Base-by-base conservation (phyloP, 805 yeast genomes). In the Candida argentea region DNA sequence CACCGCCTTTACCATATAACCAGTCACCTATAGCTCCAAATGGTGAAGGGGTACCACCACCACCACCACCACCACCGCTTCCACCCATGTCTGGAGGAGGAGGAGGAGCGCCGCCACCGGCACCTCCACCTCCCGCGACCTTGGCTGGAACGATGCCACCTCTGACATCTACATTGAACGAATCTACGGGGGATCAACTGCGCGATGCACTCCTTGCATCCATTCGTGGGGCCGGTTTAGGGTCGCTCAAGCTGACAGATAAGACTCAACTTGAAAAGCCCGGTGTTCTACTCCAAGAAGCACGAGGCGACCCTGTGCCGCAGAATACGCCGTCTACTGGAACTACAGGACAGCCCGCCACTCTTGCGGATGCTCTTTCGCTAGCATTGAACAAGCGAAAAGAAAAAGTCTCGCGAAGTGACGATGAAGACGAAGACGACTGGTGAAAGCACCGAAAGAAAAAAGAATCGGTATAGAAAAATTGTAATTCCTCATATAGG, bases 171-270 rank as follows among this genome's bases (percentile, higher is more conserved):
- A 43, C 36, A 6, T 33, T 44, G 5, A 44, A 55, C 11, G 54
- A 42, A 26, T 45, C 48, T 4, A 27, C 40, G 10, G 73, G 57
- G 4, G 86, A 67, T 39, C 55, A 61, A 2, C 77, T 76, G 0
- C 63, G 94, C 41, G 94, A 82, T 50, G 94, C 94, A 0, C 63
- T 89, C 23, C 60, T 89, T 34, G 82, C 93, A 0, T 84, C 96
- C 1, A 89, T 89, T 40, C 67, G 95, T 41, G 73, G 77, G 21
- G 76, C 95, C 0, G 79, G 76, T 9, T 21, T 87, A 4, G 77
- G 79, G 0, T 44, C 72, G 5, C 66, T 89, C 39, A 73, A 66
- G 38, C 84, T 77, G 48, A 79, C 80, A 2, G 96, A 89, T 51
- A 89, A 86, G 52, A 54, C 84, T 0, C 86, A 80, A 42, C 57